Conservation (phyloP, 257 asterid species). For the Avicennia marina region DNA sequence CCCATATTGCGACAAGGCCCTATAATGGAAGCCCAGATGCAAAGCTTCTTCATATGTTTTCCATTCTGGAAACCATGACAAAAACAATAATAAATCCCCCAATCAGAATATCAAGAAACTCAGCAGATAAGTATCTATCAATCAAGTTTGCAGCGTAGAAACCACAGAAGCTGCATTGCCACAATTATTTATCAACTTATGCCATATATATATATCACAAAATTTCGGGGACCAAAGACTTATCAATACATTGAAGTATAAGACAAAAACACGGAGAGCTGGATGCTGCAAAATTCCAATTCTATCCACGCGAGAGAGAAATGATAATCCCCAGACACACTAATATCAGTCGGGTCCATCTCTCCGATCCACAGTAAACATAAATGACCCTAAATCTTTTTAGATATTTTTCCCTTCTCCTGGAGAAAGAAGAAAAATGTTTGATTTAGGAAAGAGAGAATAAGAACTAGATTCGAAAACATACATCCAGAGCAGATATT, state of each 20-base stretch:
- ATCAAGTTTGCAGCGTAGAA: background rate
- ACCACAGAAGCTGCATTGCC: slow-evolving; percentile 5
- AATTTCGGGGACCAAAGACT: background rate
- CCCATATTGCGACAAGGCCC: too few species aligned
- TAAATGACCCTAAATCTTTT: slow-evolving; percentile 2
- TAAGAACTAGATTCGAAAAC: background rate
- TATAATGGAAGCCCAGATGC: too few species aligned
- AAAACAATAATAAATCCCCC: too few species aligned
- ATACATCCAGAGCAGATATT: background rate
- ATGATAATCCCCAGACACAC: slow-evolving; percentile 26
- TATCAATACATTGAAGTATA: too few species aligned
- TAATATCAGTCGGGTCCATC: slow-evolving; percentile 36
- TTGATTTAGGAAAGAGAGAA: background rate
- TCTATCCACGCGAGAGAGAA: slow-evolving; percentile 20
- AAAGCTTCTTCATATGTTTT: too few species aligned
- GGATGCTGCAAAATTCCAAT: slow-evolving; percentile 29
- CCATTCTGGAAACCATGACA: too few species aligned
- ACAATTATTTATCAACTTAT: slow-evolving; percentile 1
- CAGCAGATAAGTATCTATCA: background rate
- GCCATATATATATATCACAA: slow-evolving; percentile 9
- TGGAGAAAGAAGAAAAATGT: background rate
- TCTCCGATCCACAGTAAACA: slow-evolving; percentile 17
- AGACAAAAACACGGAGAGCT: slow-evolving; percentile 7
- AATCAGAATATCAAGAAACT: too few species aligned
- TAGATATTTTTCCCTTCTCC: background rate